Base-by-base conservation (phyloP, 352 stramenopile species). In the Phytophthora fragariae region DNA sequence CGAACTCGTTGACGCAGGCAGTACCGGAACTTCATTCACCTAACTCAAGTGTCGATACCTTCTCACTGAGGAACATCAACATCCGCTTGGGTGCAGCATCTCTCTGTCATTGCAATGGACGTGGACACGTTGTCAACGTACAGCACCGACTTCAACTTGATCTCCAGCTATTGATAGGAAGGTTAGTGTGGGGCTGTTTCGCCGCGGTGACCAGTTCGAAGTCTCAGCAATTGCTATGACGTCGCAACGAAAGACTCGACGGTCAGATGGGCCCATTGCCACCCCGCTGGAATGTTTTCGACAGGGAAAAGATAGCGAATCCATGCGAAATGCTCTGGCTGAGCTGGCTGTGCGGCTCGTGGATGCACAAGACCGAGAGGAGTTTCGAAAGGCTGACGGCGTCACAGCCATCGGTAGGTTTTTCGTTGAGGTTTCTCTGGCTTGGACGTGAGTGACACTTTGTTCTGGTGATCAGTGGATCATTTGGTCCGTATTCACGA, bases 281-380 rank as follows among this genome's bases (percentile, higher is more conserved):
- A 74, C 68, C 2, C 77, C 80, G 31, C 57, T 91, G 31, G 85
- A 91, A 58, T 46, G 55, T n/a, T 82, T 92, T 63, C 82, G 85
- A 19, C 55, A 63, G 6, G 69, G 69, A 6, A 68, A 59, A 11
- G 44, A 77, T 17, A 81, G 79, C 37, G 65, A 55, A 0, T 64
- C 52, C 0, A 68, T 92, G 62, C 52, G 81, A 10, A 71, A 90
- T 33, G 78, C 81, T 3, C 63, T 93, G 9, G 83, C 84, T 5
- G 77, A 90, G 50, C 65, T 93, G 50, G 79, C 86, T 24, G 87
- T 92, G 83, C 76, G 84, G 29, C 72, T 93, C 1, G 59, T 84
- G 21, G 78, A 90, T 41, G 29, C 70, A 3, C 66, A 88, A 3
- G 86, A 92, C 54, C 83, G 88, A 17, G 54, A 80, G 12, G 80